These are phyloP conservation scores for Marasmius sp. DNA, from an alignment of 1,284 basidiomycete genomes.

Conservation along the genomic window DNA sequence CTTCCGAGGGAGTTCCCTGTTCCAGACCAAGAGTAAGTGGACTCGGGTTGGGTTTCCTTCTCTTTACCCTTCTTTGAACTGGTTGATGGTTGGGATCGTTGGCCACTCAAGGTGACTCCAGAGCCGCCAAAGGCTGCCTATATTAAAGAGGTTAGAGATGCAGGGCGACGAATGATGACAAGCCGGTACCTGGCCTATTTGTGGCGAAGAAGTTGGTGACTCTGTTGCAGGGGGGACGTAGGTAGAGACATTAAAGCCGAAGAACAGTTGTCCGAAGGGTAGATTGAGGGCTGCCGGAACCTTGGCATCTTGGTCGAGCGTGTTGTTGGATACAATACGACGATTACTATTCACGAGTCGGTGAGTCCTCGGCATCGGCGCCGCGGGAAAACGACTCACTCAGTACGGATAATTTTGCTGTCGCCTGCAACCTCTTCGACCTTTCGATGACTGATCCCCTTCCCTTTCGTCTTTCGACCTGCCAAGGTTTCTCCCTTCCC, in stretches of 20 bases:
- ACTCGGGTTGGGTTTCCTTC: slow-evolving; percentile 39
- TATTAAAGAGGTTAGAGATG: slow-evolving; percentile 20
- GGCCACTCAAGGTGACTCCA: slow-evolving; percentile 55
- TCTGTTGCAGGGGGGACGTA: slow-evolving; percentile 57
- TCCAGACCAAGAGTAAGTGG: slow-evolving; percentile 48
- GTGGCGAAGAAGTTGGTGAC: slow-evolving; percentile 22
- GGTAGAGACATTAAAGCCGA: slow-evolving; percentile 80
- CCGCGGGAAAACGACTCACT: slow-evolving; percentile 56
- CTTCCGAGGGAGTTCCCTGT: slow-evolving; percentile 57
- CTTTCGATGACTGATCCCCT: slow-evolving; percentile 81
- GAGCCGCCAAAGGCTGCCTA: slow-evolving; percentile 49
- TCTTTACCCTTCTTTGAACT: slow-evolving; percentile 51
- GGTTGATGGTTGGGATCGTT: slow-evolving; percentile 28
- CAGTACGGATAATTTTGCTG: slow-evolving; percentile 87
- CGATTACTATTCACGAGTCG: slow-evolving; percentile 61
- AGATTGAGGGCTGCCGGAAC: slow-evolving; percentile 90
- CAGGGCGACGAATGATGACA: not conserved
- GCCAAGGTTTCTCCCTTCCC: slow-evolving; percentile 87
- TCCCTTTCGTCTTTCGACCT: slow-evolving; percentile 90
- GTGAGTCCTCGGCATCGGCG: not conserved
- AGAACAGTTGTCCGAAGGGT: slow-evolving; percentile 92
- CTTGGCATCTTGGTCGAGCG: slow-evolving; percentile 72
- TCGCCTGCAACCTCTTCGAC: slow-evolving; percentile 77
- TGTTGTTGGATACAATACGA: slow-evolving; percentile 83
- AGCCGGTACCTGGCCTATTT: slow-evolving; percentile 23